Evolutionary conservation across 257 asterid species (phyloP), one percentile per base, ranked within the genome.

Genomic region (Echites panduratus): DNA sequence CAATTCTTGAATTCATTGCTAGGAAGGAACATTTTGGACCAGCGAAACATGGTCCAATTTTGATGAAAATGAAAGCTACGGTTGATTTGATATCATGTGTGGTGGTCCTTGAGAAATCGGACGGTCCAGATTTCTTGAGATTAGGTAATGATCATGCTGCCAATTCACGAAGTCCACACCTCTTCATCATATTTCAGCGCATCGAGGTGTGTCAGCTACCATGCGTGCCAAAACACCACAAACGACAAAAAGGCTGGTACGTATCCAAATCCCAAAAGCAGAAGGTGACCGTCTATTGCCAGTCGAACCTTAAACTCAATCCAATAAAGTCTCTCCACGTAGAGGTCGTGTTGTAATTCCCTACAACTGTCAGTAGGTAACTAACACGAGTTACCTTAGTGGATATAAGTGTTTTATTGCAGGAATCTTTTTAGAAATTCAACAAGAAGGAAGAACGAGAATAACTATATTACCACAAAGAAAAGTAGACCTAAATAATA

Each of bases 311-410:
- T 9, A 73, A 63, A 1, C 48, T 8, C 0, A 20, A 66, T 0
- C 84, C 85, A 83, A 0, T 73, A 0, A 0, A 0, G 0, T 4
- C 1, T 16, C 0, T 64, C 76, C 86, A 76, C 82, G 81, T n/a
- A 24, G 8, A n/a, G 3, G 17, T 29, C 58, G 14, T 14, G 22
- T 10, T 5, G 2, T 13, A 2, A 6, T 11, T 6, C 70, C 78
- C n/a, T 72, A 68, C 85, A 84, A 61, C 76, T 76, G 84, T 35
- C 85, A 32, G 73, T 76, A 5, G 19, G 24, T 10, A 22, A n/a
- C n/a, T n/a, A n/a, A 19, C 19, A 83, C 86, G 84, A 74, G 84
- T 66, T 81, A 1, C 3, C 0, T 7, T 41, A 80, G 78, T 82
- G 76, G 87, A 9, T 11, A 0, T 19, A 40, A 43, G 9, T 56